Evolutionary conservation across 2,329 filamentous ascomycete species (phyloP).

Genomic region (Zymoseptoria tritici): DNA sequence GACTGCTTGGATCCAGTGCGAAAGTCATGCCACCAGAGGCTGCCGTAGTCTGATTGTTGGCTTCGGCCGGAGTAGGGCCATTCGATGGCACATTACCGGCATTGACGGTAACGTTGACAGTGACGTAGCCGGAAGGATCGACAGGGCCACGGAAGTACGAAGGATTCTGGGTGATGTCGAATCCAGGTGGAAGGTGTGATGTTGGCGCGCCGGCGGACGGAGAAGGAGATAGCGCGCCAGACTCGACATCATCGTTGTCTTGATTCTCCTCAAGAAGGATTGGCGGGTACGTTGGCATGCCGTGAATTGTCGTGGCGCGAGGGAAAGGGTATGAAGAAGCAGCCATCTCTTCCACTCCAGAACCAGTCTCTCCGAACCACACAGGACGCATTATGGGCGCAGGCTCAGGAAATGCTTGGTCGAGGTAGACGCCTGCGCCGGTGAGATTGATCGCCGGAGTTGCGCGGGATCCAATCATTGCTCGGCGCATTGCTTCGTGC

Average conservation of each 20-base stretch:
- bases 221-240: background rate
- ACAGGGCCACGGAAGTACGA: background rate
- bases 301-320: background rate
- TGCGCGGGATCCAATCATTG: background rate
- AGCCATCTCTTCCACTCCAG: background rate
- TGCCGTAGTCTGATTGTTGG: too few species aligned
- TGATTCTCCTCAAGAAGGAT: background rate
- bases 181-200: background rate
- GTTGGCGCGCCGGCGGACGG: too few species aligned
- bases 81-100: too few species aligned
- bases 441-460: background rate
- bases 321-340: background rate
- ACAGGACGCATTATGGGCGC: background rate
- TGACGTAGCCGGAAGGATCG: background rate
- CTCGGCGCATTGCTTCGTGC: background rate
- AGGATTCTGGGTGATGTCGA: background rate
- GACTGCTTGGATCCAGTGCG: too few species aligned
- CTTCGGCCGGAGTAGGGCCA: too few species aligned
- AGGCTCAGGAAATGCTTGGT: background rate
- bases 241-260: background rate
- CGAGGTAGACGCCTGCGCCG: background rate
- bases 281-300: background rate
- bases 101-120: background rate
- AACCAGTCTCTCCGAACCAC: background rate
- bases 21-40: too few species aligned